A percentile compares a stretch with the other conserved stretches of the same genome.
These are phyloP conservation scores for Pyrrhoderma lamaoense DNA, from an alignment of 1,284 basidiomycete genomes.

Conservation along the genomic window DNA sequence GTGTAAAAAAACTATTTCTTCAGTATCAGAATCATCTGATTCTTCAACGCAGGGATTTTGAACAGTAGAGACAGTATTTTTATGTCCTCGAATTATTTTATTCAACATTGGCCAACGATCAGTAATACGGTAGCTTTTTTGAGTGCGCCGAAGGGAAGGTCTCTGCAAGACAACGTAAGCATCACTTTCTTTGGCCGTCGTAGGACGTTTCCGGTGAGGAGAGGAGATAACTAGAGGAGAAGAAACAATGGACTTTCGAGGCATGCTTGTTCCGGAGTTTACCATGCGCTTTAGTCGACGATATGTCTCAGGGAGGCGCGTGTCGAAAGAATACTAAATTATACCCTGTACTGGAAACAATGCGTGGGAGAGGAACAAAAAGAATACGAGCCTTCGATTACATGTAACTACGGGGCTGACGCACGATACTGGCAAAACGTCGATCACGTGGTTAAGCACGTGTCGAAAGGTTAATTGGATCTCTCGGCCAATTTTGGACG, in stretches of 20 bases:
- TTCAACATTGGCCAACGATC: conserved; percentile 16
- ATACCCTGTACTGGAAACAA: not conserved
- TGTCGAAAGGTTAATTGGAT: not conserved
- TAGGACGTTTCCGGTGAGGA: conserved; percentile 1
- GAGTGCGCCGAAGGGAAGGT: not conserved
- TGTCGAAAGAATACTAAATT: no score
- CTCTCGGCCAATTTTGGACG: conserved; percentile 5
- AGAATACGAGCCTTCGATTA: no score
- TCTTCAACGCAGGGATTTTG: not conserved
- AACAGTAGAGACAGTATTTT: not conserved
- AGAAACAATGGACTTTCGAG: not conserved
- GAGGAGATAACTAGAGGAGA: not conserved
- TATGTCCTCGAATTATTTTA: conserved; percentile 12
- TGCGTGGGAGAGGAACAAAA: not conserved
- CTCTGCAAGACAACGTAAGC: not conserved
- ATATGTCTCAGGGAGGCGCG: no score
- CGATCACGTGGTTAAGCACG: not conserved
- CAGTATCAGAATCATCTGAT: conserved; percentile 6
- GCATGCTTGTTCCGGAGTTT: not conserved
- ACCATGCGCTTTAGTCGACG: no score
- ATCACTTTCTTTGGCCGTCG: not conserved
- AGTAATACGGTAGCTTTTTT: conserved; percentile 8
- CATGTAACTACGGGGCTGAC: no score
- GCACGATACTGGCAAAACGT: no score
- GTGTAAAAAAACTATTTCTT: not conserved